These are phyloP conservation scores for Pseudocercospora musae DNA, from an alignment of 2,329 filamentous ascomycete species.

Conservation along the genomic window DNA sequence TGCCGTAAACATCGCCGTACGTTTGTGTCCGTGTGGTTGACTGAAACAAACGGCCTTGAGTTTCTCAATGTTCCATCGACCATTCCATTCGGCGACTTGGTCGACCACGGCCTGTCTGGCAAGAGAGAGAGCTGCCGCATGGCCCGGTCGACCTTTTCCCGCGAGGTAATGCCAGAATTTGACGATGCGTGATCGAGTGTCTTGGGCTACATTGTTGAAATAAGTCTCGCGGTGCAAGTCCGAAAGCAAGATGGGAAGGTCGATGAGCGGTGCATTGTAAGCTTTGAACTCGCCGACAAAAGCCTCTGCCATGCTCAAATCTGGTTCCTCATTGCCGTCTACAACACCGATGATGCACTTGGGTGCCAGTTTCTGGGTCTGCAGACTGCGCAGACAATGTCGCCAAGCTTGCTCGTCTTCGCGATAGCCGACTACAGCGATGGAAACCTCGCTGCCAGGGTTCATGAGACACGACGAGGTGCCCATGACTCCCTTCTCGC, in stretches of 20 bases:
- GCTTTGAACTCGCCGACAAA: conserved; percentile 1
- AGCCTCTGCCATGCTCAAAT: conserved; percentile 5
- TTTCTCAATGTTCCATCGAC: neutral
- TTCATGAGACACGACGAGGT: neutral
- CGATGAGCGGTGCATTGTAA: conserved; percentile 2
- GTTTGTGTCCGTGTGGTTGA: conserved; percentile 7
- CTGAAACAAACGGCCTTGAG: conserved; percentile 6
- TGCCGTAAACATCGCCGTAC: conserved; percentile 8
- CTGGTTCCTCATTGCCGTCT: conserved; percentile 6
- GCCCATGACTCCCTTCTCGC: neutral
- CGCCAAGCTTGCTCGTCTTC: conserved; percentile 10
- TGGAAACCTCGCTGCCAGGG: neutral
- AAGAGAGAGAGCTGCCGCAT: neutral
- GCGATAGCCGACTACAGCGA: conserved; percentile 9
- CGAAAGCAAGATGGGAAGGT: conserved; percentile 4
- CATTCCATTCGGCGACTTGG: conserved; percentile 4
- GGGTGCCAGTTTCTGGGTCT: neutral
- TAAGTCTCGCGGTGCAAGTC: conserved; percentile 7
- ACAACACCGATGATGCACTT: conserved; percentile 7
- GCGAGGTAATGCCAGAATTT: neutral
- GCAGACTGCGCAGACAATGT: conserved; percentile 3
- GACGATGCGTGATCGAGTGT: neutral
- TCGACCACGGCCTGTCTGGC: conserved; percentile 2
- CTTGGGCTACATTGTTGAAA: neutral
- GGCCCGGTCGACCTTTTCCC: neutral